These are phyloP conservation scores for Ogataea nakhonphanomensis DNA, from an alignment of 805 yeast species.

Conservation along the genomic window DNA sequence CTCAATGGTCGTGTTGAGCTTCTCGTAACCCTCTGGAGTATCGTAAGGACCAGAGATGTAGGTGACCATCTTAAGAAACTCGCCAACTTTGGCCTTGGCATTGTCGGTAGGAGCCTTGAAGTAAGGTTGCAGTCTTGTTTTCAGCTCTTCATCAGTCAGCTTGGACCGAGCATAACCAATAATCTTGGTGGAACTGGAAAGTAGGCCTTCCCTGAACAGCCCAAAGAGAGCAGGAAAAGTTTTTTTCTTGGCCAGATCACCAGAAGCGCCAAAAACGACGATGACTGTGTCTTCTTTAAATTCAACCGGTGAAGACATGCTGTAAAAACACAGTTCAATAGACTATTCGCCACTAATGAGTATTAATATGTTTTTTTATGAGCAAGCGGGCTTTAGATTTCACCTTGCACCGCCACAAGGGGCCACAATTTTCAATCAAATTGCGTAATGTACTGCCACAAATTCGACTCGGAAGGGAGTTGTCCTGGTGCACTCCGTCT, in stretches of 20 bases:
- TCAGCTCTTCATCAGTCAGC: slow-evolving; percentile 62
- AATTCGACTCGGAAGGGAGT: slow-evolving; percentile 7
- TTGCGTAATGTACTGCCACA: slow-evolving; percentile 8
- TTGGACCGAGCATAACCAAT: slow-evolving; percentile 92
- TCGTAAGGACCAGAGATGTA: slow-evolving; percentile 84
- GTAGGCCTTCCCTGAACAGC: slow-evolving; percentile 68
- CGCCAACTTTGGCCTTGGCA: slow-evolving; percentile 43
- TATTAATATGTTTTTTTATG: slow-evolving; percentile 2
- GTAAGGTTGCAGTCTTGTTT: slow-evolving; percentile 58
- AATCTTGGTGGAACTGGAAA: slow-evolving; percentile 67
- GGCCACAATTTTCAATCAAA: not conserved
- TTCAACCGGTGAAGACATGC: slow-evolving; percentile 27
- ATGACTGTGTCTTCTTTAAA: slow-evolving; percentile 68
- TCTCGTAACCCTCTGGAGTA: slow-evolving; percentile 64
- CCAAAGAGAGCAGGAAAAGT: slow-evolving; percentile 88
- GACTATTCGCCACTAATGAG: slow-evolving; percentile 7
- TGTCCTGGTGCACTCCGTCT: slow-evolving; percentile 3
- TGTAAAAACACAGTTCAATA: not conserved
- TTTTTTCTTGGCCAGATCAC: slow-evolving; percentile 93
- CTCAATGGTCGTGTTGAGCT: slow-evolving; percentile 53
- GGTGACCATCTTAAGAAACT: slow-evolving; percentile 61
- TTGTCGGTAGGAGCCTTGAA: slow-evolving; percentile 41
- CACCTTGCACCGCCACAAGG: slow-evolving; percentile 5
- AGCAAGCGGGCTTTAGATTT: slow-evolving; percentile 4
- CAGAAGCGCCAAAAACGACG: slow-evolving; percentile 92